A percentile compares a stretch with the other conserved stretches of the same genome.
Conservation (phyloP, 805 yeast species). For the Allodekkera sacchari region DNA sequence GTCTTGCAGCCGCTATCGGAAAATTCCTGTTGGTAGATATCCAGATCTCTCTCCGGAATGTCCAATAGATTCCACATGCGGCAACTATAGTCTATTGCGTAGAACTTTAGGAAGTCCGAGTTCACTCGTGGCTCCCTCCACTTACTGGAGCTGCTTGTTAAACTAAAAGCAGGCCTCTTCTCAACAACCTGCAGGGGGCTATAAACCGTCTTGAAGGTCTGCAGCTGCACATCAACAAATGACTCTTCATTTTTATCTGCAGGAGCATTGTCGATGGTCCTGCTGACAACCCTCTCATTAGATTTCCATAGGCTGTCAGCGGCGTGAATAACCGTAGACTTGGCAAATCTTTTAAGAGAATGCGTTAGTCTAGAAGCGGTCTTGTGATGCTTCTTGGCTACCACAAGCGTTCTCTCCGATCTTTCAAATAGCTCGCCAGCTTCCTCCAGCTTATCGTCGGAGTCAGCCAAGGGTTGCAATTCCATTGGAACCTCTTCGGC, state of each 20-base stretch:
- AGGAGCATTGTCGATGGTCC: too few species aligned
- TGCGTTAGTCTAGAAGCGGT: too few species aligned
- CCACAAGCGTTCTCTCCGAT: too few species aligned
- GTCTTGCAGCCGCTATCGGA: slow-evolving; percentile 16
- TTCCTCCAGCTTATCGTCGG: too few species aligned
- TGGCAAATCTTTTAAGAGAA: too few species aligned
- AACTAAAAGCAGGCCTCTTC: background rate
- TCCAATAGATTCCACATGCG: slow-evolving; percentile 26
- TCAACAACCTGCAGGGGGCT: slow-evolving; percentile 3
- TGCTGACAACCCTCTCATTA: too few species aligned
- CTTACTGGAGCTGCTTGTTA: slow-evolving; percentile 4
- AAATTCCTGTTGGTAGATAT: slow-evolving; percentile 20
- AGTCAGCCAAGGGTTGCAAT: background rate
- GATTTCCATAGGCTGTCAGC: too few species aligned
- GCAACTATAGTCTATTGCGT: slow-evolving; percentile 40
- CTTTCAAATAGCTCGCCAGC: too few species aligned
- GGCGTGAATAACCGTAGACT: too few species aligned
- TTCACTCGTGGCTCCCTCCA: slow-evolving; percentile 44
- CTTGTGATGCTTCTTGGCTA: too few species aligned
- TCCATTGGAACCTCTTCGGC: background rate
- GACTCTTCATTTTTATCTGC: background rate
- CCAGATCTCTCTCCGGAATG: slow-evolving; percentile 26
- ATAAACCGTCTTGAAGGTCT: slow-evolving; percentile 3
- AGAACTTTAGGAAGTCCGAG: slow-evolving; percentile 37
- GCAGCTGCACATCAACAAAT: slow-evolving; percentile 2